Evolutionary conservation across 495 filamentous ascomycete species (phyloP), one percentile per base, ranked within the genome.

Genomic region (Penicillium bialowiezense): DNA sequence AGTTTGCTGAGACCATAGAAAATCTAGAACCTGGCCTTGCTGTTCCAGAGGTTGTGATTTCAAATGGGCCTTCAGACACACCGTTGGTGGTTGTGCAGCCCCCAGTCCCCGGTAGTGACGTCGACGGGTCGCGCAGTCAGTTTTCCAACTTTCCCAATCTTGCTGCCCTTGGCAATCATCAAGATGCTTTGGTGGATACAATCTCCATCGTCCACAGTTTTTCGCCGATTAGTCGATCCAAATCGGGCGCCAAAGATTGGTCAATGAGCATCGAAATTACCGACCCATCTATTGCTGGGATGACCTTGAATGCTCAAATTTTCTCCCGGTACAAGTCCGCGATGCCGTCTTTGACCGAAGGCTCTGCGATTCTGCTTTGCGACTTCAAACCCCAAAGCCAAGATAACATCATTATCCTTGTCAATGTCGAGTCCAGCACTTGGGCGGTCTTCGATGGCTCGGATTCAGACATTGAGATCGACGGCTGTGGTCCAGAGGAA

Each of bases 321-420:
- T 88, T 88, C 64, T 80, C 89, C 5, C 85, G 89, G 1, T 82
- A 85, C 59, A 85, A 84, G 55, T 77, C 79, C 10, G 79, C 82
- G 1, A 71, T 97, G 2, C 93, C 93, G 0, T 59, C 75, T 5
- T 72, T 89, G 19, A 69, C 73, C 3, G 75, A 77, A 13, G 93
- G 93, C 7, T 86, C 93, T 54, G 82, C 84, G 2, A 73, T 96
- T 17, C 64, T 98, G 31, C 75, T 98, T 10, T 78, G 86, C 5
- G 75, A 83, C 33, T 90, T 97, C 57, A 78, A 76, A 44, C 88
- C 95, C 12, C 62, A 72, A 45, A 77, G 64, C 51, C 69, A 70
- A 43, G 59, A 77, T 23, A 67, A 66, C 51, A 64, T 64, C 6
- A 56, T 77, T 29, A 68, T 69, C 20, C 71, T 81, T 6, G 60